Percentiles rank a stretch among this genome's conserved stretches.
Evolutionary conservation across 2,329 filamentous ascomycete genomes (phyloP).

Genomic region (Cladosporium oxysporum): DNA sequence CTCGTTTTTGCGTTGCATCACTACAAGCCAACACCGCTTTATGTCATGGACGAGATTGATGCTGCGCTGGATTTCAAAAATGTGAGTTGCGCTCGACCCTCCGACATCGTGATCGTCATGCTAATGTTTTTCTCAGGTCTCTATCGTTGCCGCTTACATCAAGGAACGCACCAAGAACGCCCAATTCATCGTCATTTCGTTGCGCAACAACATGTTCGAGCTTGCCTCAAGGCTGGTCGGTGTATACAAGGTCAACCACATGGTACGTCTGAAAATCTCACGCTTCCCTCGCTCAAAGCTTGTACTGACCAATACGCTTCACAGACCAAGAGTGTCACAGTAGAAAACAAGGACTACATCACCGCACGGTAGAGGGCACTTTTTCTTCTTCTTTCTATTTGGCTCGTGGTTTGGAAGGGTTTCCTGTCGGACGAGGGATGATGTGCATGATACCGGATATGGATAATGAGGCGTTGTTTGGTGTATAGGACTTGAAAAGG

Average conservation of each 20-base stretch:
- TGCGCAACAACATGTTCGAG: constrained; percentile 99
- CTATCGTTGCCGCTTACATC: constrained; percentile 97
- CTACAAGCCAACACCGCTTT: constrained; percentile 95
- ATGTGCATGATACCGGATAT: constrained; percentile 2
- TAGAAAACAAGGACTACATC: constrained; percentile 54
- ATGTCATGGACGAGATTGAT: constrained; percentile 99
- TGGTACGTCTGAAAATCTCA: constrained; percentile 54
- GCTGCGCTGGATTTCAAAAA: constrained; percentile 97
- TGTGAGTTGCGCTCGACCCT: constrained; percentile 59
- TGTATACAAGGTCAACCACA: constrained; percentile 99
- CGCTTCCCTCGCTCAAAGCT: background rate
- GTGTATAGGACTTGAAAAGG: background rate
- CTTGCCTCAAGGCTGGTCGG: constrained; percentile 91
- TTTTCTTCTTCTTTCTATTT: no score
- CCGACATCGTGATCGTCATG: background rate
- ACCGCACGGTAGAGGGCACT: constrained; percentile 7
- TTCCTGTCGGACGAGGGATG: background rate
- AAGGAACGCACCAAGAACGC: constrained; percentile 99
- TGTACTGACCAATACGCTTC: background rate
- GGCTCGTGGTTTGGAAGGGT: background rate
- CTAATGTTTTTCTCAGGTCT: constrained; percentile 61
- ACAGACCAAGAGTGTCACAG: constrained; percentile 56
- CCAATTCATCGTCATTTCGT: constrained; percentile 96
- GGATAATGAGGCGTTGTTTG: constrained; percentile 13
- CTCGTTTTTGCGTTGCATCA: constrained; percentile 98